Percentiles rank a stretch among this genome's conserved stretches.
Evolutionary conservation across 257 asterid species (phyloP).

Genomic region (Coffea canephora): DNA sequence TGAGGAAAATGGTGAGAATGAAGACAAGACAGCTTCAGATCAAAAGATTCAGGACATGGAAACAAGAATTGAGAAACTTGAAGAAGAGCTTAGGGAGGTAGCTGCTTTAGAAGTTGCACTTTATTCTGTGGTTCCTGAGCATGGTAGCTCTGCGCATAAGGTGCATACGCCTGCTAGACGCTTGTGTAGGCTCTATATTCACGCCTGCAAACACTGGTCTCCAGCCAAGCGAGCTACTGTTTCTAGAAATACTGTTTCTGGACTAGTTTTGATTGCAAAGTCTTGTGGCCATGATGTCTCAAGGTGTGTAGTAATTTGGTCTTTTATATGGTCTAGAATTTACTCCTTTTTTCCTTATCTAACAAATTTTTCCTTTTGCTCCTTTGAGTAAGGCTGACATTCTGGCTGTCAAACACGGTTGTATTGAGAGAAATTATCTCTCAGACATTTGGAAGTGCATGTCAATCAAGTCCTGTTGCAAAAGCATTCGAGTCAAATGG

Average conservation of each 20-base stretch:
- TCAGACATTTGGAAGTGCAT: constrained; percentile 76
- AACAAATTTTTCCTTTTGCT: constrained; percentile 19
- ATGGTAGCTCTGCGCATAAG: constrained; percentile 90
- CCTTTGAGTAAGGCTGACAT: constrained; percentile 60
- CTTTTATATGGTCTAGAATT: constrained; percentile 15
- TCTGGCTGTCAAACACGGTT: constrained; percentile 89
- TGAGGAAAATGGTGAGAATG: constrained; percentile 38
- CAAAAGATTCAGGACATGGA: constrained; percentile 80
- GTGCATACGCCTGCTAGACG: constrained; percentile 96
- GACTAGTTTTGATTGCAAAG: constrained; percentile 80
- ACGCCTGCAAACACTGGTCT: constrained; percentile 84
- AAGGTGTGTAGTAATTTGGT: constrained; percentile 47
- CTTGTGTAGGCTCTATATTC: constrained; percentile 73
- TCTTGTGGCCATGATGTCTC: constrained; percentile 91
- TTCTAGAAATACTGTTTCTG: constrained; percentile 81
- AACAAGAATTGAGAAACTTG: constrained; percentile 65
- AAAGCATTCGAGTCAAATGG: constrained; percentile 43
- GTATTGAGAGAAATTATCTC: constrained; percentile 80
- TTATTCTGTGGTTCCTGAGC: constrained; percentile 93
- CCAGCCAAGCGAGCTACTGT: constrained; percentile 75
- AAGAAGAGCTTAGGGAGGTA: constrained; percentile 88
- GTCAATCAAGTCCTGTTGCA: constrained; percentile 50
- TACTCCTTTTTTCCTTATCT: constrained; percentile 21
- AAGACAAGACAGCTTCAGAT: constrained; percentile 38
- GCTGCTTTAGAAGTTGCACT: constrained; percentile 92